Evolutionary conservation across 352 stramenopile genomes (phyloP), one percentile per base, ranked within the genome.

Genomic region (Globisporangium alternatum): DNA sequence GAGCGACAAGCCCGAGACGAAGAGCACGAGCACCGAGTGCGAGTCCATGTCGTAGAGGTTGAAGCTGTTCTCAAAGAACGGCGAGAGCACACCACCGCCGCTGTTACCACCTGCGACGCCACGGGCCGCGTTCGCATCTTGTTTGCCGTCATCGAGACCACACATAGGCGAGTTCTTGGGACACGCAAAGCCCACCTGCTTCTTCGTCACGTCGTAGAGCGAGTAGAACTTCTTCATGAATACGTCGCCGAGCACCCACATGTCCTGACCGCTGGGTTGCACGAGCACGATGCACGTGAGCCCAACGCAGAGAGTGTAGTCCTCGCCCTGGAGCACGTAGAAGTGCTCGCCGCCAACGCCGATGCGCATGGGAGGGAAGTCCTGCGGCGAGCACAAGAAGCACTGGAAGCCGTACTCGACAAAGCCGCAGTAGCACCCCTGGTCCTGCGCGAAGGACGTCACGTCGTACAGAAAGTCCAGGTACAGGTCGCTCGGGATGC

Each of bases 221-320:
- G 89, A 95, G 80, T 97, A 97, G 69, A 97, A 98, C 69, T 97
- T 97, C 65, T 97, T 92, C 86, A 98, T 97, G 69, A 98, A 98
- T 17, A 98, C 89, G 55, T 98, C 95, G 25, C 95, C 97, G 31
- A 99, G 88, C 70, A 99, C 98, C 96, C 96, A 99, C 66, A 98
- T 90, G 44, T 93, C 82, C 60, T 91, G 85, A 0, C 85, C 83
- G 52, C 81, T 91, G 5, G 83, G 81, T 56, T 93, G 85, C 44
- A 91, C 77, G 31, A 93, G 60, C 49, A 91, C 66, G 12, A 93
- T 88, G 52, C 84, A 93, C 48, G 84, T 93, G 19, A 86, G 56
- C 12, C 81, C 85, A n/a, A 93, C 78, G 33, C 85, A 93, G 0
- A 93, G 71, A 22, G 85, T 90, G 68, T 93, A 93, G 68, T 93